phyloP scores from a whole-genome alignment of 2,329 filamentous ascomycete species.

The Phialophora tarda region DNA sequence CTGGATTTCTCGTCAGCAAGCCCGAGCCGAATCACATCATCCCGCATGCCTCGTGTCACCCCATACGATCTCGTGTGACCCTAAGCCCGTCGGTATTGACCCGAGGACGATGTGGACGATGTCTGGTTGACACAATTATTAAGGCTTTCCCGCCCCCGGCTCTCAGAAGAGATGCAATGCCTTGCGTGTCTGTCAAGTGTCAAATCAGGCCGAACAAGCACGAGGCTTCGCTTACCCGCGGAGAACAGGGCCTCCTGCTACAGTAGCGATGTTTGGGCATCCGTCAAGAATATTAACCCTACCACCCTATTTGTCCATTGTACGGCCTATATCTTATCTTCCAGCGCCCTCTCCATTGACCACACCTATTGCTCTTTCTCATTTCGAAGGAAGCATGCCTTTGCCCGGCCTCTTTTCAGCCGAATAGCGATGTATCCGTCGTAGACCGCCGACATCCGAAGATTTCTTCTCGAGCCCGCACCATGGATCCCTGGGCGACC shows the following conservation, averaged over 20 bases:
- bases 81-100: conserved; percentile 6
- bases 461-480: conserved; percentile 1
- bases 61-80: conserved; percentile 14
- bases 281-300: conserved; percentile 8
- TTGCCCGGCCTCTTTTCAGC: neutral
- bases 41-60: conserved; percentile 13
- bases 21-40: conserved; percentile 25
- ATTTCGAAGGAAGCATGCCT: neutral
- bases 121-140: neutral
- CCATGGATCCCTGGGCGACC: neutral
- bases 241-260: neutral
- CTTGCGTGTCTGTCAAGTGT: neutral
- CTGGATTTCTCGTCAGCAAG: conserved; percentile 8
- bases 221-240: conserved; percentile 17
- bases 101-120: conserved; percentile 6
- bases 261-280: neutral
- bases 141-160: conserved; percentile 1
- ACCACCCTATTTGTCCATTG: conserved; percentile 11
- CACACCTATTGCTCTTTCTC: neutral
- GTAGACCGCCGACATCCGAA: conserved; percentile 16
- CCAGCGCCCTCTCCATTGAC: neutral
- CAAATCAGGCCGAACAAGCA: neutral
- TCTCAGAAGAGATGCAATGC: conserved; percentile 4
- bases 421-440: conserved; percentile 8
- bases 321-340: conserved; percentile 15